Base-by-base conservation (phyloP, 2,329 filamentous ascomycete species). In the Lanzia echinophila region DNA sequence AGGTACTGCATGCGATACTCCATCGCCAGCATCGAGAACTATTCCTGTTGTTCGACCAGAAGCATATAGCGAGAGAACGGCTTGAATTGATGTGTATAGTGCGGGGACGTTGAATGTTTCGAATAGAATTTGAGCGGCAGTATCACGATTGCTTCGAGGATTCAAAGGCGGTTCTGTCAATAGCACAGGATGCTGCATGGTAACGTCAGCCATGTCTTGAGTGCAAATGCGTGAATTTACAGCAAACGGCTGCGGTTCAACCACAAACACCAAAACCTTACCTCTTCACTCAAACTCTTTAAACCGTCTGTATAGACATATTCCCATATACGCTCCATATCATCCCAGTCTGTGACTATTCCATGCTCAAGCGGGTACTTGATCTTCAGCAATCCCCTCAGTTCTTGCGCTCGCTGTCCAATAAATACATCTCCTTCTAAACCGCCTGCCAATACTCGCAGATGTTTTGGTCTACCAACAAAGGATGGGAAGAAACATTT, bases 241-340 rank as follows among this genome's bases (percentile, higher is more conserved):
- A 13, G 19, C 19, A 47, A 53, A 41, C 32, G 13, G 19, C 17
- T 36, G 24, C 45, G 47, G 43, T n/a, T 17, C 44, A 32, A 17
- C 13, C 17, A 51, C 47, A 34, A 45, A 13, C 11, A 20, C 42
- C 10, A 2, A 43, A 39, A 60, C 62, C 75, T 70, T 71, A 91
- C 88, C 80, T 99, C 94, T 79, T 99, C 94, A 72, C 91, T 96
- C 68, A 96, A 79, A 47, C 92, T 96, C 77, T 96, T 97, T 65
- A 99, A 72, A 60, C 95, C 94, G 68, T 96, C 92, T 55, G 88
- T 88, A 70, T 97, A 99, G 50, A 99, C 90, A 68, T 95, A 94
- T 66, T 95, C 88, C 94, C 94, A 99, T 73, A 99, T 99, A 75
- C 90, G 85, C 77, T 99, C 94, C 94, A 99, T 99, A 69, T 99